phyloP scores from a whole-genome alignment of 768 basidiomycete genomes.

The Lentinula boryana region DNA sequence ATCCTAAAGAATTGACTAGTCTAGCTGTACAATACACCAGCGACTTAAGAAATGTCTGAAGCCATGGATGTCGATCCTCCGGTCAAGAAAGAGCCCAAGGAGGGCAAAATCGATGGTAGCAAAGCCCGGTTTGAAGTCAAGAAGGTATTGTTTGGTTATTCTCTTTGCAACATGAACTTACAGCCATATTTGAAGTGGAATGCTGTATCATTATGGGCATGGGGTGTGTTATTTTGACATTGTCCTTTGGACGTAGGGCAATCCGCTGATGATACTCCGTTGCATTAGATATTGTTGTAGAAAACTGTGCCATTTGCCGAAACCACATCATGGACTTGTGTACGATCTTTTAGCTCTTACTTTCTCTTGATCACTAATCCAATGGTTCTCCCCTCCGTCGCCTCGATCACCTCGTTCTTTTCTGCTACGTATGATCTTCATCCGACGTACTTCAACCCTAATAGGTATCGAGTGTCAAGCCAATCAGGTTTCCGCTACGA shows the following conservation, averaged over 20 bases:
- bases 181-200: slow-evolving; percentile 70
- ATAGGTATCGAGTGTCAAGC: slow-evolving; percentile 99
- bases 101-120: slow-evolving; percentile 41
- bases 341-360: slow-evolving; percentile 31
- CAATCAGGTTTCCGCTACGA: slow-evolving; percentile 95
- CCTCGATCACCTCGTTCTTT: too few species aligned
- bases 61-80: slow-evolving; percentile 65
- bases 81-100: slow-evolving; percentile 43
- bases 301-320: slow-evolving; percentile 99
- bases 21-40: too few species aligned
- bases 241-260: slow-evolving; percentile 1
- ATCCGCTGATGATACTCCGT: slow-evolving; percentile 6
- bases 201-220: slow-evolving; percentile 96
- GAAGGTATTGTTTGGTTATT: slow-evolving; percentile 56
- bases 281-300: slow-evolving; percentile 86
- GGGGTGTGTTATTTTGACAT: slow-evolving; percentile 54
- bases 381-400: too few species aligned
- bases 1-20: too few species aligned
- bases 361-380: neutral
- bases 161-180: neutral
- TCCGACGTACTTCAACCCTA: neutral
- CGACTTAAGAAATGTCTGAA: slow-evolving; percentile 39
- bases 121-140: slow-evolving; percentile 97
- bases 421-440: neutral
- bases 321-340: slow-evolving; percentile 99